These are phyloP conservation scores for Gnomoniopsis sp. DNA, from an alignment of 2,329 filamentous ascomycete genomes.

Conservation along the genomic window DNA sequence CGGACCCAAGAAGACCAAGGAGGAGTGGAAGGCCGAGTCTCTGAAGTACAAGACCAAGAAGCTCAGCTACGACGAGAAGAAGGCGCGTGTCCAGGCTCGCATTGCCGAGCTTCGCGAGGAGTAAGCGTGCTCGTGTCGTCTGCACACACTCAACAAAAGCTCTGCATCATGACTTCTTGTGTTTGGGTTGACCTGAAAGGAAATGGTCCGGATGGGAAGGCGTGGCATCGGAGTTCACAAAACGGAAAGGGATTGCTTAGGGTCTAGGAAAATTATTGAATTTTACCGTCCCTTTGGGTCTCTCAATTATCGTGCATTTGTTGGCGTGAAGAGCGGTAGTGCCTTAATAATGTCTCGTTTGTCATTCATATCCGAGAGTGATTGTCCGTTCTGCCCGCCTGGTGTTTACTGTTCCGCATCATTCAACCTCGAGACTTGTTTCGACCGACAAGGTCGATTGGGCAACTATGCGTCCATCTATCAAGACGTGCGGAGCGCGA, in stretches of 20 bases:
- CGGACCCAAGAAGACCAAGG: conserved; percentile 91
- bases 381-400: too few species aligned
- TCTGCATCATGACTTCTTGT: conserved; percentile 7
- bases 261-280: conserved; percentile 18
- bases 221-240: conserved; percentile 15
- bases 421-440: too few species aligned
- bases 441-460: too few species aligned
- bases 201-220: conserved; percentile 17
- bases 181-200: conserved; percentile 7
- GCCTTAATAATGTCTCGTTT: background rate
- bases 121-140: conserved; percentile 25
- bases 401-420: too few species aligned
- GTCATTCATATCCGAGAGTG: background rate
- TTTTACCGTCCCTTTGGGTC: conserved; percentile 18
- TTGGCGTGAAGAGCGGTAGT: background rate
- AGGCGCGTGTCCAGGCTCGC: conserved; percentile 81
- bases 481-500: too few species aligned
- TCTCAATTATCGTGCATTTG: background rate
- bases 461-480: too few species aligned
- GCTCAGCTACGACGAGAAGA: conserved; percentile 79
- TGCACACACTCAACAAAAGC: conserved; percentile 3
- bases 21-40: conserved; percentile 92
- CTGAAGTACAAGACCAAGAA: conserved; percentile 81
- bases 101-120: conserved; percentile 74
- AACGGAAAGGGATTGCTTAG: conserved; percentile 18